Evolutionary conservation across 2,329 filamentous ascomycete genomes (phyloP).

Genomic region (Paecilomyces formosus): DNA sequence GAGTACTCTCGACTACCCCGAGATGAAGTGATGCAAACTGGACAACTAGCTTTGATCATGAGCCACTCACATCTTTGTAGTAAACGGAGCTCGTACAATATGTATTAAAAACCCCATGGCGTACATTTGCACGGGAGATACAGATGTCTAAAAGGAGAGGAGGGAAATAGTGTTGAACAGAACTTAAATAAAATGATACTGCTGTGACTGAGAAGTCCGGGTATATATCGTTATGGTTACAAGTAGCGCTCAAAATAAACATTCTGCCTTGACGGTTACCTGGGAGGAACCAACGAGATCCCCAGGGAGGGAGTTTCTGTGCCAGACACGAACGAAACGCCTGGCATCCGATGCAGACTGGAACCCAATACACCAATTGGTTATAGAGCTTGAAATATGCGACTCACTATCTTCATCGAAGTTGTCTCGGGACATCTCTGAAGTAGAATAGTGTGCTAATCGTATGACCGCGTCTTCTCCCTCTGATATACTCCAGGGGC

Average conservation of each 20-base stretch:
- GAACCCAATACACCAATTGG: constrained; percentile 51
- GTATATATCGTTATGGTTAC: background rate
- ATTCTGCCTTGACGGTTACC: constrained; percentile 12
- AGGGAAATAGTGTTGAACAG: background rate
- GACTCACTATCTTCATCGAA: constrained; percentile 12
- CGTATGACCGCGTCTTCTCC: constrained; percentile 5
- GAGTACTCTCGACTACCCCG: background rate
- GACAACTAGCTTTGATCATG: background rate
- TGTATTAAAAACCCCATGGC: background rate
- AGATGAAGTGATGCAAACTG: background rate
- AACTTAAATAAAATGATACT: background rate
- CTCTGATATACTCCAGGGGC: constrained; percentile 10
- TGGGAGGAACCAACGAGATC: constrained; percentile 3
- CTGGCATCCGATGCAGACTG: constrained; percentile 47
- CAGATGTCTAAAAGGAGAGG: background rate
- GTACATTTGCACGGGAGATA: background rate
- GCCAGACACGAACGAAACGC: constrained; percentile 47
- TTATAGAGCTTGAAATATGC: background rate
- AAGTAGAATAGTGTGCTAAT: background rate
- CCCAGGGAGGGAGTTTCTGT: constrained; percentile 38
- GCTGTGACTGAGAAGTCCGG: background rate
- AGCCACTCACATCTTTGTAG: background rate
- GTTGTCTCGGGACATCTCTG: constrained; percentile 4
- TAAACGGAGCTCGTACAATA: background rate
- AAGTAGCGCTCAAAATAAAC: constrained; percentile 8